Evolutionary conservation across 2,329 filamentous ascomycete genomes (phyloP).

Genomic region (Grosmannia clavigera): DNA sequence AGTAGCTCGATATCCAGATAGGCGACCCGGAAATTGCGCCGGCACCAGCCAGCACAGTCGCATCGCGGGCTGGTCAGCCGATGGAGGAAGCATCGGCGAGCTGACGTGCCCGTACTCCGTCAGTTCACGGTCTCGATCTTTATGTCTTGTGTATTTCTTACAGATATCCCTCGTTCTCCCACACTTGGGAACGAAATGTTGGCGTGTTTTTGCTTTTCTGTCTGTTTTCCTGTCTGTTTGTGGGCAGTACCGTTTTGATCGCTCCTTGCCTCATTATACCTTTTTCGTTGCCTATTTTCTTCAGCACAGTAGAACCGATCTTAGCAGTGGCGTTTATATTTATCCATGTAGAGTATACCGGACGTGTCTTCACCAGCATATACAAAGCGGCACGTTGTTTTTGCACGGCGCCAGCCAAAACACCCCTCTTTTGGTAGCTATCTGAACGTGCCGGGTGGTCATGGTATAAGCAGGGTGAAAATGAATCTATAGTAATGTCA

Average conservation of each 20-base stretch:
- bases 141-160: neutral
- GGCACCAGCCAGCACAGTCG: conserved; percentile 10
- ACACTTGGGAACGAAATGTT: neutral
- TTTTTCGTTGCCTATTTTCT: neutral
- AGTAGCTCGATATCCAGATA: conserved; percentile 16
- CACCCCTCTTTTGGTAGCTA: neutral
- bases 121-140: neutral
- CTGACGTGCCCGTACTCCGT: neutral
- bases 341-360: neutral
- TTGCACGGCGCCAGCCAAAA: too few relatives aligned
- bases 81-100: neutral
- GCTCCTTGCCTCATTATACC: neutral
- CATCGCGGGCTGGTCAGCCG: conserved; percentile 5
- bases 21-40: conserved; percentile 15
- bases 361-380: neutral
- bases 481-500: neutral
- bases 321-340: neutral
- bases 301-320: neutral
- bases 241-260: neutral
- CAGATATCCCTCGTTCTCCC: neutral
- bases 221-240: neutral
- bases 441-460: neutral
- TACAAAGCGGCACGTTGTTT: too few relatives aligned
- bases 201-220: neutral
- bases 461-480: neutral